Evolutionary conservation across 1,284 basidiomycete genomes (phyloP), one percentile per base, ranked within the genome.

Genomic region (Testicularia cyperi): DNA sequence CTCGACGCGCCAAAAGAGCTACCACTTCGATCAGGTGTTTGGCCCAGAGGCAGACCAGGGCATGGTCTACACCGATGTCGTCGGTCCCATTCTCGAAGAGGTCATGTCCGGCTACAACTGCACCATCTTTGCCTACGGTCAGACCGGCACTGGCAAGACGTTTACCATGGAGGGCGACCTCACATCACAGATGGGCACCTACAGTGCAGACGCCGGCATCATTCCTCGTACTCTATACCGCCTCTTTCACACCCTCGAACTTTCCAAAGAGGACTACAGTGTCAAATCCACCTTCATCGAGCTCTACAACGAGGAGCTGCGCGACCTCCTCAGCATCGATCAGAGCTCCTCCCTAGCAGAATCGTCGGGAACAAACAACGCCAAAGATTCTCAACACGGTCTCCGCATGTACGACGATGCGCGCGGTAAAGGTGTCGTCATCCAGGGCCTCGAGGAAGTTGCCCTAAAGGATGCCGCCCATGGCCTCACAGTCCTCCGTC

Each of bases 121-220:
- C 75, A 98, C 95, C 0, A 82, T 98, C 25, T 98, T 98, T 79
- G 94, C 94, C 3, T 99, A 99, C 74, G 95, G 95, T 3, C 95
- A 98, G 78, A 99, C 95, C 0, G 95, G 95, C 5, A 97, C 95
- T 0, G 95, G 95, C 14, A 99, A 99, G 80, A 98, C 95, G 87
- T 95, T 72, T 27, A 76, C 74, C 9, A 76, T 76, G 74, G 74
- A 76, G 34, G 74, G 74, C 29, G 72, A 77, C 26, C 56, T 77
- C 25, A 62, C 72, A 6, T 68, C 72, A 9, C 65, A 70, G 28
- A 84, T 88, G 0, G 88, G 88, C 16, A 91, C 90, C 44, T 94
- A 92, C 24, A 88, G 88, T 14, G 79, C 86, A 3, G 84, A 90
- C 39, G 94, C 95, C 4, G 95, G 95, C 41, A 94, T 99, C 84